Conservation (phyloP, 2,329 filamentous ascomycete genomes). For the Mariannaea sp. region DNA sequence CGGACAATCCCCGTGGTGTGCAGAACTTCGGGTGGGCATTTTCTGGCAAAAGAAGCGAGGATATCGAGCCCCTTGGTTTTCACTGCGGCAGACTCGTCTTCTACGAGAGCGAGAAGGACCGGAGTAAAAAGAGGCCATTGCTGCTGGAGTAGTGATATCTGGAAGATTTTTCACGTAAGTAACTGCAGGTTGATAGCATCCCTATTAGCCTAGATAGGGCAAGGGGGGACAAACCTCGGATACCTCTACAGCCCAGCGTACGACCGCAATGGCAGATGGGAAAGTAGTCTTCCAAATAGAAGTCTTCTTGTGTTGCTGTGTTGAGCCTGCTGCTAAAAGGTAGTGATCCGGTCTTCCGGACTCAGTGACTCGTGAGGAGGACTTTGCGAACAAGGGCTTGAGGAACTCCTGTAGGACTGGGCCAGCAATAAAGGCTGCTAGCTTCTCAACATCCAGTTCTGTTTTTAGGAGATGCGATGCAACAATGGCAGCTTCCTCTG, state of each 20-base stretch:
- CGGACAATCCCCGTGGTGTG: slow-evolving; percentile 65
- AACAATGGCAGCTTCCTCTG: slow-evolving; percentile 33
- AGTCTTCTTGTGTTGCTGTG: slow-evolving; percentile 4
- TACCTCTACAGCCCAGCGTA: slow-evolving; percentile 59
- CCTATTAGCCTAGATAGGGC: background rate
- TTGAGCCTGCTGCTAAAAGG: slow-evolving; percentile 8
- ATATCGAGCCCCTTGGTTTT: slow-evolving; percentile 62
- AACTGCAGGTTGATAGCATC: background rate
- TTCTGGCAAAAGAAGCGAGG: slow-evolving; percentile 58
- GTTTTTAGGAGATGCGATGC: slow-evolving; percentile 42
- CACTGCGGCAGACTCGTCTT: slow-evolving; percentile 61
- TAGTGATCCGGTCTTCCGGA: slow-evolving; percentile 40
- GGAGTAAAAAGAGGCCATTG: slow-evolving; percentile 74
- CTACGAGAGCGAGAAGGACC: slow-evolving; percentile 69
- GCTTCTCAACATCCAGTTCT: slow-evolving; percentile 27
- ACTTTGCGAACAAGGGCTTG: slow-evolving; percentile 67
- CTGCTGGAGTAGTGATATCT: slow-evolving; percentile 52
- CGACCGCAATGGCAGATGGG: slow-evolving; percentile 31
- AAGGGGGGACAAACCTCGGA: slow-evolving; percentile 51
- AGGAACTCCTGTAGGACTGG: slow-evolving; percentile 66
- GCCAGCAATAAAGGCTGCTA: slow-evolving; percentile 53
- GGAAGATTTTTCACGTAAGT: slow-evolving; percentile 4
- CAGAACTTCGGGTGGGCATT: slow-evolving; percentile 59
- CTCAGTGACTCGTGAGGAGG: slow-evolving; percentile 48
- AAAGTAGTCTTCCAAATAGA: slow-evolving; percentile 33